Evolutionary conservation across 768 basidiomycete species (phyloP).

Genomic region (Asterophora parasitica): DNA sequence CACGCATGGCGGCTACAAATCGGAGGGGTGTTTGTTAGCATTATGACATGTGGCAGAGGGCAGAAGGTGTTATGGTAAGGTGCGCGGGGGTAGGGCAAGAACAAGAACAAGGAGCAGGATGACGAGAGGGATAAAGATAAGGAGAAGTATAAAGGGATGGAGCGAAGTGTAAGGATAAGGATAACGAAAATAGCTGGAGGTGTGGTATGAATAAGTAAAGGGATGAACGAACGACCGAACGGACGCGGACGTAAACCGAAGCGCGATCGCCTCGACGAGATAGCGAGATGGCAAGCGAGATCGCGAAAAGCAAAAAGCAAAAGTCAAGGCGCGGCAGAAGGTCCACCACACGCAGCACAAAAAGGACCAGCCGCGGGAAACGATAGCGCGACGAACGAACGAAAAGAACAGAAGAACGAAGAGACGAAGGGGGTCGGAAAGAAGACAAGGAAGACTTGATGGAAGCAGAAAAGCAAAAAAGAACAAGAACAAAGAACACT

Average conservation of each 20-base stretch:
- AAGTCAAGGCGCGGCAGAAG: too few relatives aligned
- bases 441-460: not conserved
- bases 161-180: not conserved
- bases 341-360: too few relatives aligned
- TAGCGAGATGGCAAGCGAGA: too few relatives aligned
- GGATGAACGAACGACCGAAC: not conserved
- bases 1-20: constrained; percentile 63
- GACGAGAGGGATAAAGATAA: not conserved
- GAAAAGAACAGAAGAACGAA: too few relatives aligned
- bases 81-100: not conserved
- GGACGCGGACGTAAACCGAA: constrained; percentile 1
- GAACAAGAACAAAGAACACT: constrained; percentile 17
- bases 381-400: too few relatives aligned
- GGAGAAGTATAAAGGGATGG: not conserved
- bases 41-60: not conserved
- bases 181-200: not conserved
- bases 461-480: not conserved
- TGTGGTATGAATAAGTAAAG: too few relatives aligned
- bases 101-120: too few relatives aligned
- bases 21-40: not conserved
- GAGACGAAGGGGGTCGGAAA: not conserved
- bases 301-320: too few relatives aligned
- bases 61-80: too few relatives aligned
- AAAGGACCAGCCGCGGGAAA: too few relatives aligned
- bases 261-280: too few relatives aligned